Conservation (phyloP, 2,329 filamentous ascomycete species). For the Colletotrichum cordylinicola region DNA sequence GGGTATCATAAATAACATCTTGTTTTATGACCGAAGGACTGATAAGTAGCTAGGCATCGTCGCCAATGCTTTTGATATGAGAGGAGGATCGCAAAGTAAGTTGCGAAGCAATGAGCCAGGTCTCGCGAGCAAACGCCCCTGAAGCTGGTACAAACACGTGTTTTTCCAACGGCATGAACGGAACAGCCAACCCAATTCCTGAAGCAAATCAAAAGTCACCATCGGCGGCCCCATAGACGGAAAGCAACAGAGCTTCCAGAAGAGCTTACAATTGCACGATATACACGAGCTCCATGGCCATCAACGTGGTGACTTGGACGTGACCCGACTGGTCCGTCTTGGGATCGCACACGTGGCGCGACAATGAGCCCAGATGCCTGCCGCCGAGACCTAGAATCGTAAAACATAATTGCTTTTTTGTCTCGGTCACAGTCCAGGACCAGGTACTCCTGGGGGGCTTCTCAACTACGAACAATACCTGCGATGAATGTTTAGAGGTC, state of each 20-base stretch:
- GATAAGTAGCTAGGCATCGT: neutral
- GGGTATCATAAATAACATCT: too few relatives aligned
- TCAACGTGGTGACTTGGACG: neutral
- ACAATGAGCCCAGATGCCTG: neutral
- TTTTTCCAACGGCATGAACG: neutral
- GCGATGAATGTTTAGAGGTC: neutral
- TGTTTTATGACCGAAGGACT: accelerated
- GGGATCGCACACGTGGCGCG: neutral
- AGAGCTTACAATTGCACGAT: too few relatives aligned
- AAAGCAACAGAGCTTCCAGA: neutral
- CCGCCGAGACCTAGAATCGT: neutral
- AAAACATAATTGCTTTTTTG: neutral
- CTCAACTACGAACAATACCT: neutral
- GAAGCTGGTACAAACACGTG: neutral
- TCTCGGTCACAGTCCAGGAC: neutral
- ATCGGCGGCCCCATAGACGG: neutral
- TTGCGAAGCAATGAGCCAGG: neutral
- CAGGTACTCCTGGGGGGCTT: neutral
- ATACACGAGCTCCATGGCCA: neutral
- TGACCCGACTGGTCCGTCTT: neutral
- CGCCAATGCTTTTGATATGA: neutral
- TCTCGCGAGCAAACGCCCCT: neutral
- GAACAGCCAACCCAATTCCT: neutral
- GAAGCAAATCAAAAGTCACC: neutral
- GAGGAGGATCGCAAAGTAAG: too few relatives aligned